phyloP scores from a whole-genome alignment of 1,284 basidiomycete genomes.

The Fomitiporia mediterranea region DNA sequence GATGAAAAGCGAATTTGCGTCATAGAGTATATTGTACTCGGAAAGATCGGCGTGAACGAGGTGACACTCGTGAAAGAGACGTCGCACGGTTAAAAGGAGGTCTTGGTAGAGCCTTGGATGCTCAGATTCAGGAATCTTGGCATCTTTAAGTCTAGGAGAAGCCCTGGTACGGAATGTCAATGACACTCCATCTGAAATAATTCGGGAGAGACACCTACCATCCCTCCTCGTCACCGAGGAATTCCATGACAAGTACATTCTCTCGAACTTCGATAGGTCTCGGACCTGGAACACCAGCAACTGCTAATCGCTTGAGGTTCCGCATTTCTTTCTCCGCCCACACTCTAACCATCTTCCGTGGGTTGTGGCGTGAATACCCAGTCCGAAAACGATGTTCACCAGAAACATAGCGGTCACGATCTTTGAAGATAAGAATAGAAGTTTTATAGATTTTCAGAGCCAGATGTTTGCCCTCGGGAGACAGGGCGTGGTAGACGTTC shows the following conservation, averaged over 20 bases:
- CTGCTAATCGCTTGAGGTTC: slow-evolving; percentile 81
- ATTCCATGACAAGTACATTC: slow-evolving; percentile 96
- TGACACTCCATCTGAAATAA: not conserved
- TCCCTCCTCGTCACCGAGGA: slow-evolving; percentile 78
- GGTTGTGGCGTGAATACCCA: slow-evolving; percentile 90
- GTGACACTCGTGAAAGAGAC: slow-evolving; percentile 86
- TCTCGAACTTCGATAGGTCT: slow-evolving; percentile 91
- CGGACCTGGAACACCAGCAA: slow-evolving; percentile 84
- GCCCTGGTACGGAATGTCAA: slow-evolving; percentile 49
- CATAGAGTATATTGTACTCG: slow-evolving; percentile 96
- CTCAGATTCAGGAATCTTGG: slow-evolving; percentile 52
- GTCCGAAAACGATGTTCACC: slow-evolving; percentile 91
- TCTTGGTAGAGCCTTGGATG: slow-evolving; percentile 73
- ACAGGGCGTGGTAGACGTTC: slow-evolving; percentile 87
- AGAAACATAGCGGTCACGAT: slow-evolving; percentile 91
- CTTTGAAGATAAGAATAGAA: slow-evolving; percentile 95
- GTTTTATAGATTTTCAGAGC: slow-evolving; percentile 99
- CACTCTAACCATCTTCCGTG: slow-evolving; percentile 96
- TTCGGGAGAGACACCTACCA: slow-evolving; percentile 52
- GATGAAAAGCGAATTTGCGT: slow-evolving; percentile 80
- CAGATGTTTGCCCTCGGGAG: slow-evolving; percentile 58
- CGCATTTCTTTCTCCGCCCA: slow-evolving; percentile 99
- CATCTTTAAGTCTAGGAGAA: slow-evolving; percentile 89
- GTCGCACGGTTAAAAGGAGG: slow-evolving; percentile 75
- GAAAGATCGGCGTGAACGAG: slow-evolving; percentile 97